phyloP scores from a whole-genome alignment of 805 yeast species.

The Ogataea minuta region DNA sequence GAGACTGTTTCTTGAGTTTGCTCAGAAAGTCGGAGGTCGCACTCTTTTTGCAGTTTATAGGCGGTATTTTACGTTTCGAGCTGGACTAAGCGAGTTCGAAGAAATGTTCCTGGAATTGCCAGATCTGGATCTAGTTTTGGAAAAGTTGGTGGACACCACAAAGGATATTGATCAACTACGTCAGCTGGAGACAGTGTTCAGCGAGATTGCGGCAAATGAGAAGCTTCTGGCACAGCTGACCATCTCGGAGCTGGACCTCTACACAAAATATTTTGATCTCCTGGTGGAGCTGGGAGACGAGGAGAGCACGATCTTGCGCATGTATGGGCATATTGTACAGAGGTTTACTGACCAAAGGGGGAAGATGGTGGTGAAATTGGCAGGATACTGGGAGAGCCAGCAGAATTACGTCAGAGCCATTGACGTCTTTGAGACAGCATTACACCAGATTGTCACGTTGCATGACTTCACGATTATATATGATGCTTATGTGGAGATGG shows the following conservation, averaged over 20 bases:
- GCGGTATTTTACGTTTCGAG: constrained; percentile 32
- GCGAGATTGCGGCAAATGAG: constrained; percentile 34
- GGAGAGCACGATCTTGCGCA: constrained; percentile 13
- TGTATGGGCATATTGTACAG: constrained; percentile 35
- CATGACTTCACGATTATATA: constrained; percentile 63
- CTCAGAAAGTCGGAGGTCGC: constrained; percentile 41
- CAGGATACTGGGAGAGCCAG: constrained; percentile 45
- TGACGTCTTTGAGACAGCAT: constrained; percentile 46
- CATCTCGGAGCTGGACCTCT: constrained; percentile 47
- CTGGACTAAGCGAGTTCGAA: constrained; percentile 8
- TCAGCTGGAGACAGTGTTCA: constrained; percentile 27
- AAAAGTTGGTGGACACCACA: constrained; percentile 30
- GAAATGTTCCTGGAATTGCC: constrained; percentile 4
- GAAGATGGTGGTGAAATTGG: constrained; percentile 44
- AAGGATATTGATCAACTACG: constrained; percentile 11
- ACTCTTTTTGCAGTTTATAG: constrained; percentile 36
- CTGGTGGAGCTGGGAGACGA: constrained; percentile 25
- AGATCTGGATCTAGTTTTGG: constrained; percentile 34
- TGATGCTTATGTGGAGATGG: constrained; percentile 60
- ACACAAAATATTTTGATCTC: constrained; percentile 45
- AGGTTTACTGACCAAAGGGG: constrained; percentile 62
- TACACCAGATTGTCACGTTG: constrained; percentile 47
- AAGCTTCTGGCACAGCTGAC: constrained; percentile 35
- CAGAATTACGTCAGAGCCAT: constrained; percentile 39
- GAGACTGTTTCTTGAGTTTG: constrained; percentile 50